Conservation (phyloP, 176 grass and related monocot genomes). For the Aegilops sharonensis region DNA sequence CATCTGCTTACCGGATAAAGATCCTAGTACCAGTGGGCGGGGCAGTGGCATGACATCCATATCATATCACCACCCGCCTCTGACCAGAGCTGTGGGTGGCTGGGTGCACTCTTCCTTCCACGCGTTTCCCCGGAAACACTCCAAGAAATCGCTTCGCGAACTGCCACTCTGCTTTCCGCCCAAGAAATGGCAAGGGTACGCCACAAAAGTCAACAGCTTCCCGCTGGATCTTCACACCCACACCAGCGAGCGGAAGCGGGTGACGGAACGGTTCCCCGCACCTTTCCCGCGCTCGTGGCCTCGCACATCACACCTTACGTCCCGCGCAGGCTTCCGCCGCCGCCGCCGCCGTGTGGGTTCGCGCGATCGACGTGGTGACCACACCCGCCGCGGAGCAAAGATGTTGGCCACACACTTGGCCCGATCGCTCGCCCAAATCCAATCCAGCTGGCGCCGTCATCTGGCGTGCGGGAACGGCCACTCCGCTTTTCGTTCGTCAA, state of each 20-base stretch:
- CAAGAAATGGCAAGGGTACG: background rate
- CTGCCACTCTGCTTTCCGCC: background rate
- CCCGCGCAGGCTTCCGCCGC: background rate
- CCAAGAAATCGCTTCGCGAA: conserved; percentile 12
- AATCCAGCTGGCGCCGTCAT: background rate
- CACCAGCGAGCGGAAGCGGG: background rate
- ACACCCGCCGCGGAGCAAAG: background rate
- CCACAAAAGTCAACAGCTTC: background rate
- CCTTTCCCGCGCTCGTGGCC: background rate
- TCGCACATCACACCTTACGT: conserved; percentile 33
- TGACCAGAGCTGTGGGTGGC: background rate
- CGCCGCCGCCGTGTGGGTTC: background rate
- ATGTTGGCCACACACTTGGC: background rate
- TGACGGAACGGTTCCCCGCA: conserved; percentile 6
- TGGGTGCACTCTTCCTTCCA: background rate
- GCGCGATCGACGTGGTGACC: background rate
- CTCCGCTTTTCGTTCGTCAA: conserved; percentile 32
- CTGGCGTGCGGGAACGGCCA: conserved; percentile 30
- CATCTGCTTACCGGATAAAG: background rate
- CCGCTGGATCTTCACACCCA: background rate
- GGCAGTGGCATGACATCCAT: background rate
- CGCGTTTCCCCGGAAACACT: conserved; percentile 1
- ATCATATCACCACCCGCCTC: background rate
- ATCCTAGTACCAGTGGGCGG: background rate
- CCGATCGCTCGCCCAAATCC: too few relatives aligned